Conservation (phyloP, 805 yeast species). For the Candida koratica region DNA sequence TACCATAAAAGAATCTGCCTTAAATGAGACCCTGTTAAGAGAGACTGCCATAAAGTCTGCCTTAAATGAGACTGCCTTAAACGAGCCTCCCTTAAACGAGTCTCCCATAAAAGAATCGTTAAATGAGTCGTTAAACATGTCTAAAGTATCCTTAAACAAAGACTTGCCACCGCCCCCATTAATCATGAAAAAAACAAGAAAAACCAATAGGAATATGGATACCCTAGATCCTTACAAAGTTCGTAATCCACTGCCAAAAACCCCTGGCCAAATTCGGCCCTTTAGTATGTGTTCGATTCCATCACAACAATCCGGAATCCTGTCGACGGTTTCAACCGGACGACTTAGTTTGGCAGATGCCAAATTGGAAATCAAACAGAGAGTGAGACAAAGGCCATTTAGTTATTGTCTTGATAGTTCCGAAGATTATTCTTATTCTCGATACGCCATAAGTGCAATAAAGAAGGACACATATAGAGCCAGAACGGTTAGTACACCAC, state of each 20-base stretch:
- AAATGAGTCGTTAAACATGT: background rate
- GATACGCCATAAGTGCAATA: constrained; percentile 6
- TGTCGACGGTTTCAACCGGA: constrained; percentile 11
- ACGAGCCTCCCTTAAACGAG: no score
- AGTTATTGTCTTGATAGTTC: constrained; percentile 25
- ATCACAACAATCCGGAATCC: constrained; percentile 9
- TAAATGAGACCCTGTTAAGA: no score
- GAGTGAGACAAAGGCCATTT: constrained; percentile 26
- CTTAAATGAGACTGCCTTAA: no score
- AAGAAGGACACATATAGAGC: background rate
- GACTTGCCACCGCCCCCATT: constrained; percentile 8
- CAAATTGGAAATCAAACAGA: constrained; percentile 16
- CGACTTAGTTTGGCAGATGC: constrained; percentile 11
- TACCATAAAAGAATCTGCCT: no score
- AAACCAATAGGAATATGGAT: no score
- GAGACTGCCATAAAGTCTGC: no score
- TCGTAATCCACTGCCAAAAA: no score
- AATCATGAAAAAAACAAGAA: constrained; percentile 3
- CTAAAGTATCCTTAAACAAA: constrained; percentile 8
- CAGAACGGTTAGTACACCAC: constrained; percentile 1
- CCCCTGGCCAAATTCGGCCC: no score
- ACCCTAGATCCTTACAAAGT: no score
- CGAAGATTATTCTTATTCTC: constrained; percentile 18
- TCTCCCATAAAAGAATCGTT: no score
- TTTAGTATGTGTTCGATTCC: constrained; percentile 2